Conservation (phyloP, 257 asterid species). For the Leptodermis oblonga region DNA sequence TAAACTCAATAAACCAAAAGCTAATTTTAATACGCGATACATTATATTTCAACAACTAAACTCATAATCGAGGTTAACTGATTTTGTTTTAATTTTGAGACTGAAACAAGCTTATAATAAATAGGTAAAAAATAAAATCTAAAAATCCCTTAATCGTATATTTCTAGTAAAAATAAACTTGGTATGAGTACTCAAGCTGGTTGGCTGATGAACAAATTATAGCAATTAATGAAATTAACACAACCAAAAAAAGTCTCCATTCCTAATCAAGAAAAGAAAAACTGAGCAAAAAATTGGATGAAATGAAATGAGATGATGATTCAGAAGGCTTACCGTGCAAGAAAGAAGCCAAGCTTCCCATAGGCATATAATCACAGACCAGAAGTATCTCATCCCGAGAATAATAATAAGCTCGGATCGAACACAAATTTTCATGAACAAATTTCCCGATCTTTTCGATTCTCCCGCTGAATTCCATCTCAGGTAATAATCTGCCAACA, state of each 20-base stretch:
- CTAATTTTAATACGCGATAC: too few species aligned
- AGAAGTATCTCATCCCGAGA: slow-evolving; percentile 19
- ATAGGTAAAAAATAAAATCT: background rate
- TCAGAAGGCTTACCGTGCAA: slow-evolving; percentile 27
- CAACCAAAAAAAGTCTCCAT: background rate
- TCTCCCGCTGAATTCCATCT: slow-evolving; percentile 17
- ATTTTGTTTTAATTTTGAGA: too few species aligned
- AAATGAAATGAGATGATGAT: background rate
- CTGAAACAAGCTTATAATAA: background rate
- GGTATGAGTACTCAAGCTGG: background rate
- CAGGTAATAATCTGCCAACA: slow-evolving; percentile 5
- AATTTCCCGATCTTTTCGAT: slow-evolving; percentile 20
- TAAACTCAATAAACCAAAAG: too few species aligned
- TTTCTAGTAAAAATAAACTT: background rate
- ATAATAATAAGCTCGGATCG: slow-evolving; percentile 20
- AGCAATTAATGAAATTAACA: background rate
- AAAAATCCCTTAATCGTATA: background rate
- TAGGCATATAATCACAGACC: slow-evolving; percentile 22
- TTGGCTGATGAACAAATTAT: background rate
- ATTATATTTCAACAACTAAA: too few species aligned
- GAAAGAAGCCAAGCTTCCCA: slow-evolving; percentile 29
- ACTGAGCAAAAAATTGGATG: background rate
- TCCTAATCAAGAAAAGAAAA: background rate
- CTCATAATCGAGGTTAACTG: too few species aligned
- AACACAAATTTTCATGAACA: slow-evolving; percentile 24